Evolutionary conservation across 257 asterid species (phyloP), one percentile per base, ranked within the genome.

Genomic region (Primulina eburnea): DNA sequence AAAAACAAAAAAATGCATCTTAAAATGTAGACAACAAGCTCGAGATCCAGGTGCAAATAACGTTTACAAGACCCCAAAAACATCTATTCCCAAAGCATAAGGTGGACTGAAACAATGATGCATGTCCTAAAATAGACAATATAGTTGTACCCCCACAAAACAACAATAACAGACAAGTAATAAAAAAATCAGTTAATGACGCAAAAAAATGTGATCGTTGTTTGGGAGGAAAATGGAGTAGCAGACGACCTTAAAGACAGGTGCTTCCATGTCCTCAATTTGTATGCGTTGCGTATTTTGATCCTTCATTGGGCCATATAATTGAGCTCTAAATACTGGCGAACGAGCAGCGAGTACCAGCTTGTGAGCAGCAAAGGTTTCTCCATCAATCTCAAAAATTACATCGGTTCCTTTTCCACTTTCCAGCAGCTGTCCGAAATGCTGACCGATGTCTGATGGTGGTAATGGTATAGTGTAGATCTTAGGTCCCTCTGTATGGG

Each of bases 331-430:
- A 73, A 93, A 90, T 61, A 90, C 97, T 8, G 99, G 97, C 53
- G 99, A 93, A 32, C 97, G 96, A 68, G 99, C 96, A 33, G 96
- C 96, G 77, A 93, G 96, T 53, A 93, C 89, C 81, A 90, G 78
- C 82, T 93, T 93, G 86, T 93, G 99, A 67, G 91, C 99, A 10
- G 88, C 63, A 82, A 89, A 87, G 0, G 70, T 73, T 77, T 93
- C 96, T 60, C 88, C 99, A 80, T 84, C 82, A 73, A 93, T 88
- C 43, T 87, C 92, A 32, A 90, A 87, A 72, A 18, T 81, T 59
- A 89, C 87, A 69, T 93, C 97, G 50, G 86, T 78, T 67, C 88
- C 95, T 77, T 81, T 80, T 63, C 89, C 92, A 80, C 82, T 85
- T 83, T 89, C 96, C 62, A 93, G 82, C 47, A 93, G 83, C 84